These are phyloP conservation scores for Penicillium nordicum DNA, from an alignment of 2,329 filamentous ascomycete species.

Conservation along the genomic window DNA sequence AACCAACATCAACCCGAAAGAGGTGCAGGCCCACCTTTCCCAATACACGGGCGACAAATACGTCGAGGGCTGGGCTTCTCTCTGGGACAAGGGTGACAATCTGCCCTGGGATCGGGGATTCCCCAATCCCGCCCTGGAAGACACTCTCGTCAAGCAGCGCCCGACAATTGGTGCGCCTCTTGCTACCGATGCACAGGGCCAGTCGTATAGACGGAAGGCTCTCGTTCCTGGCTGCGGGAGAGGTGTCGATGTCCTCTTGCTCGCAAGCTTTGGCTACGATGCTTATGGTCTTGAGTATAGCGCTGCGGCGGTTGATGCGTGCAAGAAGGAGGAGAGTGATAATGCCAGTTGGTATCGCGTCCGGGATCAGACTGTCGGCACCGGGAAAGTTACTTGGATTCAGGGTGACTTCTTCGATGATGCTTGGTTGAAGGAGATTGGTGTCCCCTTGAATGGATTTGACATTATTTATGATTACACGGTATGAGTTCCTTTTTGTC, in stretches of 20 bases:
- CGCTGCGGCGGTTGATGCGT: conserved; percentile 44
- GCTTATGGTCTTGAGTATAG: conserved; percentile 71
- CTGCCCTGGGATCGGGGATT: conserved; percentile 59
- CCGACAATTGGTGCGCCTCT: conserved; percentile 38
- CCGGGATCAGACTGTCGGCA: conserved; percentile 34
- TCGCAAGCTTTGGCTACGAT: conserved; percentile 73
- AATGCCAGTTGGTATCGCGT: conserved; percentile 36
- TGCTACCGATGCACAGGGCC: conserved; percentile 19
- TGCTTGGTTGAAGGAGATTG: conserved; percentile 39
- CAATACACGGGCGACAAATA: conserved; percentile 42
- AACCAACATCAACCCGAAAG: conserved; percentile 18
- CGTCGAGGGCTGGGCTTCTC: conserved; percentile 50
- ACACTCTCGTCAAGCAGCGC: conserved; percentile 45
- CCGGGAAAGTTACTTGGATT: conserved; percentile 41
- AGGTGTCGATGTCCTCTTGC: conserved; percentile 75
- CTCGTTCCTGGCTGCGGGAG: conserved; percentile 79
- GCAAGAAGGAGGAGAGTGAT: conserved; percentile 34
- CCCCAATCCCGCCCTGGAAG: conserved; percentile 58
- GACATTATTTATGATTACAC: conserved; percentile 62
- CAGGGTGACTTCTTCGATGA: conserved; percentile 47
- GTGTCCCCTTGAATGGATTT: conserved; percentile 35
- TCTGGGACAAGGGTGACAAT: conserved; percentile 54
- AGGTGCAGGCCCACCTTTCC: conserved; percentile 42
- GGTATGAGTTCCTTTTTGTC: conserved; percentile 36
- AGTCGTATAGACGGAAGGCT: conserved; percentile 50